Evolutionary conservation across 768 basidiomycete species (phyloP).

Genomic region (Postia placenta): DNA sequence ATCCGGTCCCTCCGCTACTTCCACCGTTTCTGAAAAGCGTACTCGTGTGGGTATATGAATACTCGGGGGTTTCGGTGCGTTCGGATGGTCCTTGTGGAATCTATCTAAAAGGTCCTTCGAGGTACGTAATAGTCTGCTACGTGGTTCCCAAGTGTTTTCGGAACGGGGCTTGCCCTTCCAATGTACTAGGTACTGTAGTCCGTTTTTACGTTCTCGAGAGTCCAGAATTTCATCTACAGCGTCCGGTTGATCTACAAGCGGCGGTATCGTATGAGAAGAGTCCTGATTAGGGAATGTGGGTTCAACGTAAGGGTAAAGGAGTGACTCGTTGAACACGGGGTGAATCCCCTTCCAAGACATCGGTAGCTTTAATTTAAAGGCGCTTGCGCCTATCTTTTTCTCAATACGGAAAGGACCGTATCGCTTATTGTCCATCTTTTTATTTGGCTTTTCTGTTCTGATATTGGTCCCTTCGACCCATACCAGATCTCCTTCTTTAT

Average conservation of each 20-base stretch:
- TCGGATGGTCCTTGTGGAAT: not conserved
- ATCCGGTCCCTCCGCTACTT: not conserved
- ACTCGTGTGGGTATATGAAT: not conserved
- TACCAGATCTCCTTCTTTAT: slow-evolving; percentile 27
- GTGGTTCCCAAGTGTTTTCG: not conserved
- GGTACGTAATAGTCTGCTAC: not conserved
- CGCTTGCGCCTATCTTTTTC: slow-evolving; percentile 11
- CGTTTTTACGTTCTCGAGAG: not conserved
- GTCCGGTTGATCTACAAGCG: not conserved
- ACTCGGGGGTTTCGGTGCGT: not conserved
- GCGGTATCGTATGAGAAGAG: not conserved
- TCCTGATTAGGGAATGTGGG: not conserved
- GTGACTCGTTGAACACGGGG: slow-evolving; percentile 33
- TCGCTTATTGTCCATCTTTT: slow-evolving; percentile 25
- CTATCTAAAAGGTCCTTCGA: not conserved
- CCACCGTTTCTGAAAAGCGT: not conserved
- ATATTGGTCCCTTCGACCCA: slow-evolving; percentile 34
- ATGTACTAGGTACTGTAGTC: not conserved
- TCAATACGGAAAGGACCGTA: not conserved
- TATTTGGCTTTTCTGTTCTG: slow-evolving; percentile 31
- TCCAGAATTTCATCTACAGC: not conserved
- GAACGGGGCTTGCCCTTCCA: not conserved
- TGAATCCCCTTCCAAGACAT: slow-evolving; percentile 25
- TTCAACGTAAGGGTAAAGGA: slow-evolving; percentile 15
- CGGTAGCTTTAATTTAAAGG: slow-evolving; percentile 28